These are phyloP conservation scores for Trypanosoma lewisi DNA, from an alignment of 208 protist species.

Conservation along the genomic window DNA sequence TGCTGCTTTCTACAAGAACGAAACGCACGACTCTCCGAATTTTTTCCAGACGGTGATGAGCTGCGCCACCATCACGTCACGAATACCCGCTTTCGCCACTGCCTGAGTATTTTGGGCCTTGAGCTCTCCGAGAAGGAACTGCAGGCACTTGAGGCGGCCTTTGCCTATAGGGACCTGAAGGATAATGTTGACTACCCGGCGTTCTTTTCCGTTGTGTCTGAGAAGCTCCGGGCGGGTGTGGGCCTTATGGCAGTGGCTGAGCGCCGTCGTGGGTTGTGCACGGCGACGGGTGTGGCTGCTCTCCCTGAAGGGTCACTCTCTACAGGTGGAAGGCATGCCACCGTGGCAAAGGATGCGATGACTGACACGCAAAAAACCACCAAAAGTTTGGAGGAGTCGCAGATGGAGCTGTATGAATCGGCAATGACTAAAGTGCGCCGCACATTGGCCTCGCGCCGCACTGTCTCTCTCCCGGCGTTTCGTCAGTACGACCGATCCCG, in stretches of 20 bases:
- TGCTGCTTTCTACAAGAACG: slow-evolving; percentile 74
- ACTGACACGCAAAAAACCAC: not conserved
- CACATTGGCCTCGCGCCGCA: slow-evolving; percentile 48
- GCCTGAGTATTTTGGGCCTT: slow-evolving; percentile 73
- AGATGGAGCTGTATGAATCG: slow-evolving; percentile 22
- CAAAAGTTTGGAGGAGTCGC: slow-evolving; percentile 13
- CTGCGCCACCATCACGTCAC: slow-evolving; percentile 80
- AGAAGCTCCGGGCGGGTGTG: slow-evolving; percentile 48
- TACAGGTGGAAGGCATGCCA: not conserved
- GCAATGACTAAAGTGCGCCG: slow-evolving; percentile 52
- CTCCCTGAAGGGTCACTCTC: not conserved
- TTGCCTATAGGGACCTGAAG: slow-evolving; percentile 31
- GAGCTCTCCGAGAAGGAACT: slow-evolving; percentile 56
- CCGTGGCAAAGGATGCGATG: not conserved
- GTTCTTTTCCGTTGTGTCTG: slow-evolving; percentile 56
- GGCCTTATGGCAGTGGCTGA: slow-evolving; percentile 42
- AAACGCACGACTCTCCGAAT: slow-evolving; percentile 60
- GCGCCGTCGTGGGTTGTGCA: slow-evolving; percentile 35
- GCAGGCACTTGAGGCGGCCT: slow-evolving; percentile 50
- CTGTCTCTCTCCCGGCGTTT: slow-evolving; percentile 55
- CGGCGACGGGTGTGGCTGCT: slow-evolving; percentile 5
- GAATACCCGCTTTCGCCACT: slow-evolving; percentile 72
- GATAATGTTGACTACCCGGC: slow-evolving; percentile 67
- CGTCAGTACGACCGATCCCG: slow-evolving; percentile 80
- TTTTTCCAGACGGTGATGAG: slow-evolving; percentile 86